Evolutionary conservation across 169 alveolate species (phyloP).

Genomic region (Eimeria nieschulzi): DNA sequence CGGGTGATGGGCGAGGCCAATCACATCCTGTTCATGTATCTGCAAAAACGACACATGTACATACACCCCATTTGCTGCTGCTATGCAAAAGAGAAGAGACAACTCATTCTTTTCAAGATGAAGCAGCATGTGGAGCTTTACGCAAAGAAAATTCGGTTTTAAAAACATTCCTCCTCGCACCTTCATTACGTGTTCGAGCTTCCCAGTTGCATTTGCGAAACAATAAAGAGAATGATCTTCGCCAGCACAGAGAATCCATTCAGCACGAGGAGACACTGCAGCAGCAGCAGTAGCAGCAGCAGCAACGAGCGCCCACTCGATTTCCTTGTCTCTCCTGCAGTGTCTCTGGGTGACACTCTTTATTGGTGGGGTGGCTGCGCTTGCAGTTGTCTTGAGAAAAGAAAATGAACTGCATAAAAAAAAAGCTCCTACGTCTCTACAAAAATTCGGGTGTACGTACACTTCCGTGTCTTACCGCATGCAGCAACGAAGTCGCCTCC

Average conservation of each 20-base stretch:
- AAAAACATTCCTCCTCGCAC: background rate
- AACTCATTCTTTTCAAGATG: background rate
- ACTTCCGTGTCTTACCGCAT: conserved; percentile 23
- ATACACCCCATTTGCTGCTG: background rate
- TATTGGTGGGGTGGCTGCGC: too few species aligned
- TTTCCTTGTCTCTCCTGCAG: too few species aligned
- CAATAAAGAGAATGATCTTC: conserved; percentile 72
- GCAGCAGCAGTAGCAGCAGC: conserved; percentile 42
- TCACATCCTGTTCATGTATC: conserved; percentile 74
- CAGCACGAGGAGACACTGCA: conserved; percentile 74
- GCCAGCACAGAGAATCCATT: conserved; percentile 73
- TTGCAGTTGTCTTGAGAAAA: too few species aligned
- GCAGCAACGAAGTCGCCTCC: conserved; percentile 74
- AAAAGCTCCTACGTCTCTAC: too few species aligned
- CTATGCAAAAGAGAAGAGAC: background rate
- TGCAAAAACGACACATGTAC: background rate
- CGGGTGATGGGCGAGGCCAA: conserved; percentile 71
- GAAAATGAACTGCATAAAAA: too few species aligned
- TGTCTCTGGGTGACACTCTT: too few species aligned
- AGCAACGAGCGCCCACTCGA: background rate
- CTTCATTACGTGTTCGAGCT: conserved; percentile 68
- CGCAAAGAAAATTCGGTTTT: background rate
- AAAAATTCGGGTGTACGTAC: background rate
- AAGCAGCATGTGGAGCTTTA: background rate
- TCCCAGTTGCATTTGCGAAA: conserved; percentile 70